Evolutionary conservation across 768 basidiomycete species (phyloP).

Genomic region (Mycena crocata): DNA sequence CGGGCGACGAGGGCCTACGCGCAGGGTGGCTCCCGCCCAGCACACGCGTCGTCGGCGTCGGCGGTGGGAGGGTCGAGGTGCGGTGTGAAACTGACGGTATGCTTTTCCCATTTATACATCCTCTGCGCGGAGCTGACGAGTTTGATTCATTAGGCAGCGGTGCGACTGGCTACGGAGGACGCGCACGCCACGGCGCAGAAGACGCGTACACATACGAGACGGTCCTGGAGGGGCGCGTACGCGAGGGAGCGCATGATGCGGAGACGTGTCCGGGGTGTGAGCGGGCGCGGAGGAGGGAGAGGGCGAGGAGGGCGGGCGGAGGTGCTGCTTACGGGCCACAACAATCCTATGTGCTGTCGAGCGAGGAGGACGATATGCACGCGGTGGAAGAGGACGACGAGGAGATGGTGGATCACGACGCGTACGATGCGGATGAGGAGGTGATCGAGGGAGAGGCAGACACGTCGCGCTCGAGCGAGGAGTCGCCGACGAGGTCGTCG

Average conservation of each 20-base stretch:
- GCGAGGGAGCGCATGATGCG: conserved; percentile 17
- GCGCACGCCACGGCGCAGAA: background rate
- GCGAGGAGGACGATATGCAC: background rate
- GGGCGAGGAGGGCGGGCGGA: background rate
- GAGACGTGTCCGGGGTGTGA: conserved; percentile 27
- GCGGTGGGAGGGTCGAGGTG: conserved; percentile 7
- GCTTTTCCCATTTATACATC: too few species aligned
- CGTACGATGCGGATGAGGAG: too few species aligned
- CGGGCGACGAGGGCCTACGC: conserved; percentile 50
- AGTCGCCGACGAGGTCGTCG: too few species aligned
- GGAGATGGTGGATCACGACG: too few species aligned
- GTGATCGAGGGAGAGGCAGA: too few species aligned
- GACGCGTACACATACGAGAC: conserved; percentile 21
- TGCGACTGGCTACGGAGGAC: background rate
- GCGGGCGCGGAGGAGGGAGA: conserved; percentile 15
- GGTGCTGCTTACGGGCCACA: background rate
- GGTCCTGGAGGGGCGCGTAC: conserved; percentile 2
- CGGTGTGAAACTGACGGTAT: background rate
- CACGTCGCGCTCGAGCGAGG: too few species aligned
- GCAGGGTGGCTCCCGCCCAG: conserved; percentile 54
- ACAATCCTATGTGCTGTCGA: background rate
- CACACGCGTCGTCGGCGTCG: conserved; percentile 1
- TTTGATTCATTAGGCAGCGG: background rate
- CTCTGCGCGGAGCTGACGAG: background rate
- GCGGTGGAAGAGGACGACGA: too few species aligned